Evolutionary conservation across 306 rosid genomes (phyloP).

Genomic region (Trichosanthes truncata): DNA sequence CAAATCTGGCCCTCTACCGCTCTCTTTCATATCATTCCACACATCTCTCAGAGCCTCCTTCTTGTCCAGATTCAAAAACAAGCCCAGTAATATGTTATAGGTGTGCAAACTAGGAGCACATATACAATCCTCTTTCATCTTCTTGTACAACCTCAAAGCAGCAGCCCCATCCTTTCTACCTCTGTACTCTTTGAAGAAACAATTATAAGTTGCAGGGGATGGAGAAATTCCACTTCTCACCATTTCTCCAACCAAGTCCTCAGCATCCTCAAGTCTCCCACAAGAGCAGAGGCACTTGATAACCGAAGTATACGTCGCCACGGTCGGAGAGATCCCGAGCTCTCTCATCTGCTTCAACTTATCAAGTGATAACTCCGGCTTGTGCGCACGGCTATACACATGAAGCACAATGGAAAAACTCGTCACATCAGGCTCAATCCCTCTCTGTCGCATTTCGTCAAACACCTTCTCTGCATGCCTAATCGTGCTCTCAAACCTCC

Average conservation of each 20-base stretch:
- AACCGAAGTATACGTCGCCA: slow-evolving; percentile 68
- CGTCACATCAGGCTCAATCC: slow-evolving; percentile 82
- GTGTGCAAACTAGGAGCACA: slow-evolving; percentile 52
- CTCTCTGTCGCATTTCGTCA: slow-evolving; percentile 60
- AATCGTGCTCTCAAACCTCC: slow-evolving; percentile 67
- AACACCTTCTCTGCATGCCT: slow-evolving; percentile 62
- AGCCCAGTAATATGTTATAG: slow-evolving; percentile 45
- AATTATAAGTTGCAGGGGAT: slow-evolving; percentile 59
- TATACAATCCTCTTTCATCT: slow-evolving; percentile 55
- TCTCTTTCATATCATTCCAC: slow-evolving; percentile 67
- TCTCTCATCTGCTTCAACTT: slow-evolving; percentile 58
- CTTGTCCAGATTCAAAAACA: slow-evolving; percentile 48
- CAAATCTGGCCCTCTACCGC: slow-evolving; percentile 68
- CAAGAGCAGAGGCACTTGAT: slow-evolving; percentile 74
- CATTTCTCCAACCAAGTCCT: slow-evolving; percentile 63
- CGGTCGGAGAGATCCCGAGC: slow-evolving; percentile 58
- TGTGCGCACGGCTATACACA: slow-evolving; percentile 86
- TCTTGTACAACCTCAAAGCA: slow-evolving; percentile 65
- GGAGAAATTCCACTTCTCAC: slow-evolving; percentile 53
- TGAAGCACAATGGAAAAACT: slow-evolving; percentile 77
- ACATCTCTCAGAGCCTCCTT: slow-evolving; percentile 41
- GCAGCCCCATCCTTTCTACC: slow-evolving; percentile 56
- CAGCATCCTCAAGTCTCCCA: slow-evolving; percentile 74
- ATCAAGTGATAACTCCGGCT: slow-evolving; percentile 63
- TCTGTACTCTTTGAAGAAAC: slow-evolving; percentile 70